phyloP scores from a whole-genome alignment of 768 basidiomycete genomes.

The Crassisporium funariophilum region DNA sequence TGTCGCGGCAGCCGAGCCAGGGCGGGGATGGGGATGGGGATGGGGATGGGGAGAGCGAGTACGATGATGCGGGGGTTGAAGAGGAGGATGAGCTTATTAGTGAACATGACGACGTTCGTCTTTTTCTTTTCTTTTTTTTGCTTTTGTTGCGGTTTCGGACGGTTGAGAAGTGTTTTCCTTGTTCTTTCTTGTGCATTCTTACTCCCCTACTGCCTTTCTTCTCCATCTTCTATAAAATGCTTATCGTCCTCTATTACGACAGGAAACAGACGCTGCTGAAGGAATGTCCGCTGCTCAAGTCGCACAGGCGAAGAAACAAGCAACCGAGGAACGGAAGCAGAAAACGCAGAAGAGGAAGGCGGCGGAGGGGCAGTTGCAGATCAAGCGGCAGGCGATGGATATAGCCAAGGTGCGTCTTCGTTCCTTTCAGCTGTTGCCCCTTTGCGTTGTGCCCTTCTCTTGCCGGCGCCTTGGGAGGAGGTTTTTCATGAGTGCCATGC shows the following conservation, averaged over 20 bases:
- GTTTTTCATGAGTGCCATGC: too few relatives aligned
- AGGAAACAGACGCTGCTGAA: conserved; percentile 30
- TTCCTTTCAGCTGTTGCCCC: neutral
- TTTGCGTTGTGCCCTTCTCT: neutral
- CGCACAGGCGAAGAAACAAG: conserved; percentile 34
- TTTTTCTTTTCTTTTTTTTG: too few relatives aligned
- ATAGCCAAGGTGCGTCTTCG: conserved; percentile 70
- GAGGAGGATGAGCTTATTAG: conserved; percentile 68
- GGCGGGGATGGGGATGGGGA: neutral
- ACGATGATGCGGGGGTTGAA: conserved; percentile 51
- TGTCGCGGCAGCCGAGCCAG: conserved; percentile 75
- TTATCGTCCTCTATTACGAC: neutral
- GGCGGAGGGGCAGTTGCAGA: conserved; percentile 69
- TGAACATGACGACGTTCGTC: conserved; percentile 45
- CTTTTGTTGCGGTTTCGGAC: too few relatives aligned
- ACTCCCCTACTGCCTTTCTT: neutral
- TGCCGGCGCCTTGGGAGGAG: too few relatives aligned
- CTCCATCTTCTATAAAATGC: too few relatives aligned
- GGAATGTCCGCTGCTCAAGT: too few relatives aligned
- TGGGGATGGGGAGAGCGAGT: conserved; percentile 79
- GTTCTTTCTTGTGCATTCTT: conserved; percentile 7
- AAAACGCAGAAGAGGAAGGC: conserved; percentile 59
- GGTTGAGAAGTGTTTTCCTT: conserved; percentile 31
- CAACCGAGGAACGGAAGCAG: conserved; percentile 33
- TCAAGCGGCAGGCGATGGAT: conserved; percentile 82